phyloP scores from a whole-genome alignment of 2,329 filamentous ascomycete species.

The Diaporthe vaccinii region DNA sequence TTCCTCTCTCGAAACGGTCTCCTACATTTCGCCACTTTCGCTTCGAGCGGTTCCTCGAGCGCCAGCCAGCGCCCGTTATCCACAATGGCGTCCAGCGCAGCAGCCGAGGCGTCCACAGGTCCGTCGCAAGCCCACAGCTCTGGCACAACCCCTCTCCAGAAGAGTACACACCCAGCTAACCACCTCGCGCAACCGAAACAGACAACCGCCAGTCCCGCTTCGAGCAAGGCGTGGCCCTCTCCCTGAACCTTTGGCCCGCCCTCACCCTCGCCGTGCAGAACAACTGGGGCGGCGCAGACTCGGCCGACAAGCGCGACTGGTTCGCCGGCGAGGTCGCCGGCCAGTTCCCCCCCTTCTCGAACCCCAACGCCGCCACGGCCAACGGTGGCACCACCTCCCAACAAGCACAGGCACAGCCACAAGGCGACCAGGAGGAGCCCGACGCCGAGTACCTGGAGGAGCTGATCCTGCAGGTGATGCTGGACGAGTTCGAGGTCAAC shows the following conservation, averaged over 20 bases:
- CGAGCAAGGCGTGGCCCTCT: slow-evolving; percentile 88
- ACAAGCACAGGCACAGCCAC: slow-evolving; percentile 17
- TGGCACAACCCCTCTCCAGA: background rate
- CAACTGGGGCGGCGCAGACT: slow-evolving; percentile 88
- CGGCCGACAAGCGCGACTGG: slow-evolving; percentile 93
- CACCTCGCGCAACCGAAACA: slow-evolving; percentile 46
- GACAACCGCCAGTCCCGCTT: slow-evolving; percentile 75
- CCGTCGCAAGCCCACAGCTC: background rate
- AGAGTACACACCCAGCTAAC: background rate
- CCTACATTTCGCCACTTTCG: background rate
- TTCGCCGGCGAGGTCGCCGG: slow-evolving; percentile 90
- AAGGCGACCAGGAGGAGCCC: slow-evolving; percentile 59
- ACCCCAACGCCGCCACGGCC: slow-evolving; percentile 43
- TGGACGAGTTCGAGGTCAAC: slow-evolving; percentile 94
- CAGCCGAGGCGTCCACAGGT: slow-evolving; percentile 37
- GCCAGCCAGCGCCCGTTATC: background rate
- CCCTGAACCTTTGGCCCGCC: slow-evolving; percentile 89
- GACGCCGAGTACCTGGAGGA: slow-evolving; percentile 86
- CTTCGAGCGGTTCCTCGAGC: background rate
- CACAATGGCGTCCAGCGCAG: slow-evolving; percentile 35
- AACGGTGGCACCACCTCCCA: slow-evolving; percentile 43
- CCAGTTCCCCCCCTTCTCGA: slow-evolving; percentile 78
- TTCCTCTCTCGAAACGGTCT: background rate
- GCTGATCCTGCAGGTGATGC: slow-evolving; percentile 89
- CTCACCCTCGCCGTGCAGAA: slow-evolving; percentile 89